Conservation (phyloP, 2,329 filamentous ascomycete genomes). For the Emydomyces testavorans region DNA sequence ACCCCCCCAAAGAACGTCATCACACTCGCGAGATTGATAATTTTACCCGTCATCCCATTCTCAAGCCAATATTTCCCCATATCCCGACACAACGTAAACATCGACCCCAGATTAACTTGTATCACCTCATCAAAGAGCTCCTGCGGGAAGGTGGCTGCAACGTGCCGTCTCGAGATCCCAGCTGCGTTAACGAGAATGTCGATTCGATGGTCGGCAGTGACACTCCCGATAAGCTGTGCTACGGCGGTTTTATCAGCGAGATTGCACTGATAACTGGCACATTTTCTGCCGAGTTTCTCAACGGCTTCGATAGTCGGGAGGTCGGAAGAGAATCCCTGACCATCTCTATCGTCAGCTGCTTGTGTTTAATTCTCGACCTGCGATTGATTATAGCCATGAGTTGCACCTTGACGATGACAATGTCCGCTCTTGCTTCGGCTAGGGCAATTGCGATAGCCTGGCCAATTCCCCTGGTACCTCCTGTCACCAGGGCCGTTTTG, state of each 20-base stretch:
- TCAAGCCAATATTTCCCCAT: constrained; percentile 65
- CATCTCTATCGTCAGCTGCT: not conserved
- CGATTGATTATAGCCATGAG: not conserved
- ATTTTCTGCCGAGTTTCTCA: constrained; percentile 31
- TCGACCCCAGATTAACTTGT: constrained; percentile 72
- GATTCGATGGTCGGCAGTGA: constrained; percentile 39
- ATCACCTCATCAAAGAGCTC: constrained; percentile 68
- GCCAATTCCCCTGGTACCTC: constrained; percentile 25
- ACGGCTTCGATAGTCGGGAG: constrained; percentile 34
- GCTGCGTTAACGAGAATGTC: constrained; percentile 76
- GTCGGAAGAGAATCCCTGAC: constrained; percentile 26
- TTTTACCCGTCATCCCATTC: constrained; percentile 48
- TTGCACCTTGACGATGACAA: constrained; percentile 19
- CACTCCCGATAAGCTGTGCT: constrained; percentile 30
- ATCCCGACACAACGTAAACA: constrained; percentile 68
- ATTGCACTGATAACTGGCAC: constrained; percentile 35
- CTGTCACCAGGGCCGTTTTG: constrained; percentile 24
- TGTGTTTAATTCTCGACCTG: not conserved
- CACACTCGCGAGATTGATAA: constrained; percentile 76
- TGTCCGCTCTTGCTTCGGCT: constrained; percentile 27
- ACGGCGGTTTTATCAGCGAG: constrained; percentile 33
- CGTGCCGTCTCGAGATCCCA: constrained; percentile 70
- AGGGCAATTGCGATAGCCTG: constrained; percentile 24
- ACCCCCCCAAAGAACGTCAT: constrained; percentile 77
- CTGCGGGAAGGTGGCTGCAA: constrained; percentile 62